phyloP scores from a whole-genome alignment of 345 rosid species.

The Salix dunnii region DNA sequence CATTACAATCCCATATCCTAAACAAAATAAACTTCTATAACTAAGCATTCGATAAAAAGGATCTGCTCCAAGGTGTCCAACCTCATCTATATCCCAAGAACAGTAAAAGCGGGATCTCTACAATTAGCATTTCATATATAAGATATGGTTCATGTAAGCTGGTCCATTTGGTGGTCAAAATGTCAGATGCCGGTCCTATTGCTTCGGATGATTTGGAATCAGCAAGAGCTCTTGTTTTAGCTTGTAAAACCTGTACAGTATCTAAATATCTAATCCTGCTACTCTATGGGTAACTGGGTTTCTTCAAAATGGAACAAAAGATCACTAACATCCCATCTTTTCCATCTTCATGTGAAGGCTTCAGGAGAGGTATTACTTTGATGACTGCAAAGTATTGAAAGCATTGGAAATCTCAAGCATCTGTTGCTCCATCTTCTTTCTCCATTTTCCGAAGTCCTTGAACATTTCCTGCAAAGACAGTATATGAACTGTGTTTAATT shows the following conservation, averaged over 20 bases:
- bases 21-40: background rate
- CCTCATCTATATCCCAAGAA: background rate
- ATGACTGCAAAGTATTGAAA: conserved; percentile 46
- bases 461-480: conserved; percentile 51
- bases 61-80: background rate
- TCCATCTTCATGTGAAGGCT: conserved; percentile 18
- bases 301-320: background rate
- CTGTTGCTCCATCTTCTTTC: conserved; percentile 72
- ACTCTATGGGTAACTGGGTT: background rate
- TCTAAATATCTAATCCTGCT: conserved; percentile 30
- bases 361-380: conserved; percentile 28
- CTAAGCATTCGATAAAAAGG: background rate
- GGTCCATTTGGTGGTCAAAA: conserved; percentile 3
- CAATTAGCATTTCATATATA: conserved; percentile 1
- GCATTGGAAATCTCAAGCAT: conserved; percentile 55
- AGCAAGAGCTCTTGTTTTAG: conserved; percentile 13
- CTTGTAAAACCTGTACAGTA: conserved; percentile 38
- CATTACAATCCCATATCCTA: background rate
- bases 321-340: conserved; percentile 15
- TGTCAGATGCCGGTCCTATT: conserved; percentile 21
- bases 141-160: conserved; percentile 6
- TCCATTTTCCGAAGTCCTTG: conserved; percentile 76
- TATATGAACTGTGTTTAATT: background rate
- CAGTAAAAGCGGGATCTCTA: background rate
- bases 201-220: background rate